Conservation (phyloP, 2,329 filamentous ascomycete genomes). For the Neofusicoccum cordaticola region DNA sequence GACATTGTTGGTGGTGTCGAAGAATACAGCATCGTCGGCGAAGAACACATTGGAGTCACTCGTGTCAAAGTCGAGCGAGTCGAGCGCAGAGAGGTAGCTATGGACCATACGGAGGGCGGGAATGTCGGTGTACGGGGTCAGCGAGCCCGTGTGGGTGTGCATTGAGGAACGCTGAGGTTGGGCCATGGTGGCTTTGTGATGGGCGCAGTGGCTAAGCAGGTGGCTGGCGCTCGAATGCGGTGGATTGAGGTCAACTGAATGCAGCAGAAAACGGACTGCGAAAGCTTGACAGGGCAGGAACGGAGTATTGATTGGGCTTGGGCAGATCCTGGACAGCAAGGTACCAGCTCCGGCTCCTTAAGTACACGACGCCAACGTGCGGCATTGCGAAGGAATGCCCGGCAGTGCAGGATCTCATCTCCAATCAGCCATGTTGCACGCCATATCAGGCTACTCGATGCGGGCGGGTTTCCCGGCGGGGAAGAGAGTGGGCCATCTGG, state of each 20-base stretch:
- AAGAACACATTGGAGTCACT: neutral
- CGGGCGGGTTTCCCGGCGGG: neutral
- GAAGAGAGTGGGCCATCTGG: neutral
- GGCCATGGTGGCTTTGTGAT: neutral
- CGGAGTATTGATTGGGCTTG: too few relatives aligned
- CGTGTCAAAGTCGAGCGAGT: neutral
- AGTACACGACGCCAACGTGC: too few relatives aligned
- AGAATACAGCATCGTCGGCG: slow-evolving; percentile 1
- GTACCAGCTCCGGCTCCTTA: too few relatives aligned
- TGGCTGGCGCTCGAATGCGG: too few relatives aligned
- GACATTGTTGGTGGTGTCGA: neutral
- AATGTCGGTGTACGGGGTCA: neutral
- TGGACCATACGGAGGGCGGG: neutral
- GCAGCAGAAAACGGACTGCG: too few relatives aligned
- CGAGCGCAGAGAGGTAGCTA: slow-evolving; percentile 1
- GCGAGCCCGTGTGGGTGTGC: slow-evolving; percentile 9
- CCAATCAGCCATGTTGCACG: neutral
- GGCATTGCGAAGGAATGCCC: too few relatives aligned
- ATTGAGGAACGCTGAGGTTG: neutral
- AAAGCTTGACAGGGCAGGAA: too few relatives aligned
- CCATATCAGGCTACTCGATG: slow-evolving; percentile 1
- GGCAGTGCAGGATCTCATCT: too few relatives aligned
- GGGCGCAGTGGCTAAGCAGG: neutral
- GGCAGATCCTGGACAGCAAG: too few relatives aligned
- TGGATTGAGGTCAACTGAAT: too few relatives aligned